Percentiles rank a stretch among this genome's conserved stretches.
Conservation (phyloP, 352 stramenopile genomes). For the Blastocystis sp. region DNA sequence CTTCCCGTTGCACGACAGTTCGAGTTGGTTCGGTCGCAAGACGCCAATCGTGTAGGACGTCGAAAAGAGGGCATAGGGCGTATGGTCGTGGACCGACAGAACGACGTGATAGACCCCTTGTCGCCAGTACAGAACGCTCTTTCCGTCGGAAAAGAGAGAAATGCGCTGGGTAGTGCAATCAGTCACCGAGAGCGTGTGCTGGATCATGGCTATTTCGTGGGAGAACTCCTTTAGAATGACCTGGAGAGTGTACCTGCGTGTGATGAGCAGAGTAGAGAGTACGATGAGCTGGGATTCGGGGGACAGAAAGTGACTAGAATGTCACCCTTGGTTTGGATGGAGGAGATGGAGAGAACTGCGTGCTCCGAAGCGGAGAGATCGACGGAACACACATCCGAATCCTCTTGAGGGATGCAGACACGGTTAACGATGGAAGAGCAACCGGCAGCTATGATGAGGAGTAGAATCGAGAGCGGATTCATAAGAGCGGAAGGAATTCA, state of each 20-base stretch:
- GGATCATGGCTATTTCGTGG: not conserved
- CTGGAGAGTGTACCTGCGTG: not conserved
- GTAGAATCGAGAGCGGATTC: no score
- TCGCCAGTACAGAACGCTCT: not conserved
- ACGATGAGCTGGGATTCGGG: not conserved
- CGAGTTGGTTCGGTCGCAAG: not conserved
- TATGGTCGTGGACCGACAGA: not conserved
- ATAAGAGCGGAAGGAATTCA: no score
- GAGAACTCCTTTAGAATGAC: not conserved
- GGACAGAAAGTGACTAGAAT: not conserved
- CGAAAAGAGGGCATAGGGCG: constrained; percentile 9
- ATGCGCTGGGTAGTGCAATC: not conserved
- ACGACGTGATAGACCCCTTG: not conserved
- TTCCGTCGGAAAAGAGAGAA: constrained; percentile 11
- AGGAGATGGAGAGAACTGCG: not conserved
- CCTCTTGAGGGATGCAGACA: not conserved
- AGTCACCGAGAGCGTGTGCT: not conserved
- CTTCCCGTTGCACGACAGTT: not conserved
- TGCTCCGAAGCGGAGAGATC: not conserved
- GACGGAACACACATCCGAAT: not conserved
- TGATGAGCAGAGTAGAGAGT: not conserved
- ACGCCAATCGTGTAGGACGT: not conserved
- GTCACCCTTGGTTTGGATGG: not conserved
- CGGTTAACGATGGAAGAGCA: not conserved
- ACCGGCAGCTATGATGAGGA: not conserved